Evolutionary conservation across 352 stramenopile genomes (phyloP).

Genomic region (Pythium chondricola): DNA sequence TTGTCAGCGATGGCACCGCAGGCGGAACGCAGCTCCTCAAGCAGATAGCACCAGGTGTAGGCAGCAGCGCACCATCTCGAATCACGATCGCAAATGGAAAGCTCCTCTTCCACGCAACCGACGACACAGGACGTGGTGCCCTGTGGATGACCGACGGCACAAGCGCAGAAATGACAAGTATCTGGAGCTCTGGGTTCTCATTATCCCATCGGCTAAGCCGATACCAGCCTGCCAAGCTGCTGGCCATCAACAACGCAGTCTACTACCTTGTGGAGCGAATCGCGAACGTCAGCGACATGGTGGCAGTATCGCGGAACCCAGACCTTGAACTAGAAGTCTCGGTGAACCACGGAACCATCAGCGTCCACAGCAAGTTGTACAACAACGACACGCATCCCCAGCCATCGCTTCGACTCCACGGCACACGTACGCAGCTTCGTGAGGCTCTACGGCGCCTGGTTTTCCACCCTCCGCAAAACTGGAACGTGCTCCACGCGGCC

Average conservation of each 20-base stretch:
- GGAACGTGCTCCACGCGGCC: slow-evolving; percentile 29
- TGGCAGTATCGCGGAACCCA: neutral
- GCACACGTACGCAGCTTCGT: slow-evolving; percentile 14
- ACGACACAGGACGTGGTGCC: slow-evolving; percentile 6
- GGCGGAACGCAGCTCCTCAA: slow-evolving; percentile 31
- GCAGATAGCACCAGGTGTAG: slow-evolving; percentile 23
- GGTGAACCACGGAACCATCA: slow-evolving; percentile 7
- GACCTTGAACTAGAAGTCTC: slow-evolving; percentile 2
- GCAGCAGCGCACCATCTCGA: slow-evolving; percentile 21
- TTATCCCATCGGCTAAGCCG: slow-evolving; percentile 4
- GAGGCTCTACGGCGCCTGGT: slow-evolving; percentile 20
- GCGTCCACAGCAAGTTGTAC: no score
- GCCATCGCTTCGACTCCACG: no score
- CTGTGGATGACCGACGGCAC: slow-evolving; percentile 37
- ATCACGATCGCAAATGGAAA: slow-evolving; percentile 12
- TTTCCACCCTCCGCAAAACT: slow-evolving; percentile 43
- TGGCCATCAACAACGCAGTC: slow-evolving; percentile 18
- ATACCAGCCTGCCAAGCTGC: slow-evolving; percentile 4
- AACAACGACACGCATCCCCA: no score
- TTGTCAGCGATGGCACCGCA: slow-evolving; percentile 42
- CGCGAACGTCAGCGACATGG: neutral
- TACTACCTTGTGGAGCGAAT: slow-evolving; percentile 17
- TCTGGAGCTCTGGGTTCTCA: slow-evolving; percentile 23
- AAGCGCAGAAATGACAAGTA: slow-evolving; percentile 6
- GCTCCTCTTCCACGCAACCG: slow-evolving; percentile 25